Conservation (phyloP, 495 filamentous ascomycete genomes). For the Darksidea phi region DNA sequence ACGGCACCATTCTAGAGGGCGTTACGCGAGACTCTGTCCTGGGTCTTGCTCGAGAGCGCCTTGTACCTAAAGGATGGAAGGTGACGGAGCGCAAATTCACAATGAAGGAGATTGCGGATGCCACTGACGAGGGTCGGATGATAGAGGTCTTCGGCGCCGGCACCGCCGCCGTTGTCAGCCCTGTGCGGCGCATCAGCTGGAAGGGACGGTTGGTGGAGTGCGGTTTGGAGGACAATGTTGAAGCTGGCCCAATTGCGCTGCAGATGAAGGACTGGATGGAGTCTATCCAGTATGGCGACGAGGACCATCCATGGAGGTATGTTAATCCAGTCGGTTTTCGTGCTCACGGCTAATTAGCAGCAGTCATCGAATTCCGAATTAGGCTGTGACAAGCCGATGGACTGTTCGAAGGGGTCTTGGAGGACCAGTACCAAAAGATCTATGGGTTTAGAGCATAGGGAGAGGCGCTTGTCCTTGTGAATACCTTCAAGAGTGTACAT, state of each 20-base stretch:
- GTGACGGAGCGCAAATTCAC: constrained; percentile 85
- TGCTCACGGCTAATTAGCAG: neutral
- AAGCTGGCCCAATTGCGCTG: constrained; percentile 79
- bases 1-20: constrained; percentile 95
- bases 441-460: neutral
- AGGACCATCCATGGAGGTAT: constrained; percentile 60
- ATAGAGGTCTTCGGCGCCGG: constrained; percentile 92
- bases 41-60: constrained; percentile 73
- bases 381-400: too few relatives aligned
- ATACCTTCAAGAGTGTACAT: too few relatives aligned
- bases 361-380: neutral
- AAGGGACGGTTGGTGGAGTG: constrained; percentile 74
- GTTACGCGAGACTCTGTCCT: constrained; percentile 89
- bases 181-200: constrained; percentile 85
- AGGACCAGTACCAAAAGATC: neutral
- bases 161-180: constrained; percentile 81
- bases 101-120: constrained; percentile 78
- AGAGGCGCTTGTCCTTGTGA: neutral
- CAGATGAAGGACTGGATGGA: constrained; percentile 97
- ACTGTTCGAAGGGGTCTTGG: neutral
- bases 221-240: constrained; percentile 69
- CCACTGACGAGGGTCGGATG: constrained; percentile 77
- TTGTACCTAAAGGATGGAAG: constrained; percentile 82
- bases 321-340: neutral
- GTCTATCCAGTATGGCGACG: constrained; percentile 89